These are phyloP conservation scores for Pichia nakasei DNA, from an alignment of 805 yeast genomes.

Conservation along the genomic window DNA sequence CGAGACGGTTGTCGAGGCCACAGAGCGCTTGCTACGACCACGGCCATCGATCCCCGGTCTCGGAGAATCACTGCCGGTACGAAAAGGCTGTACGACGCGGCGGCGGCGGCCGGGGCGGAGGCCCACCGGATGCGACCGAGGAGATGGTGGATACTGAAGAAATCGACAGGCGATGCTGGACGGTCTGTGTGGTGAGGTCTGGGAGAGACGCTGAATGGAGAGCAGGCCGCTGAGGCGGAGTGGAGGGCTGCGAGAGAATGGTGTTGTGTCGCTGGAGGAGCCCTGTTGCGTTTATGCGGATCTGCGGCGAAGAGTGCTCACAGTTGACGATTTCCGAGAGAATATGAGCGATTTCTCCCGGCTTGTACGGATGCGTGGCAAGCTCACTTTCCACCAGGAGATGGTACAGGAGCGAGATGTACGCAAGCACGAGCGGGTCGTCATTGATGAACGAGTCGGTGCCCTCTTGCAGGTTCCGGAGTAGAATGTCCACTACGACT, in stretches of 20 bases:
- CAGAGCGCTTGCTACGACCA: no score
- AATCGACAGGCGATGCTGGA: background rate
- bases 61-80: no score
- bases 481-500: background rate
- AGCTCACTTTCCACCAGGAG: background rate
- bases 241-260: background rate
- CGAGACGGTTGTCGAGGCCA: no score
- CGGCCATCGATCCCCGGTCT: no score
- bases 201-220: background rate
- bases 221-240: no score
- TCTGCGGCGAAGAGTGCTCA: background rate
- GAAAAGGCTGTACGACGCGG: background rate
- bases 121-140: background rate
- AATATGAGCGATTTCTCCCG: background rate
- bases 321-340: background rate
- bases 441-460: background rate
- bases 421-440: background rate
- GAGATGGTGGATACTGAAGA: no score
- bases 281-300: background rate
- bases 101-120: slow-evolving; percentile 2
- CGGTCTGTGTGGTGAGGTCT: background rate
- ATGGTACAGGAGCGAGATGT: background rate
- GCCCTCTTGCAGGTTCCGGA: background rate
- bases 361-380: background rate
- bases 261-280: background rate